Base-by-base conservation (phyloP, 805 yeast genomes). In the Ogataea populi-albae region DNA sequence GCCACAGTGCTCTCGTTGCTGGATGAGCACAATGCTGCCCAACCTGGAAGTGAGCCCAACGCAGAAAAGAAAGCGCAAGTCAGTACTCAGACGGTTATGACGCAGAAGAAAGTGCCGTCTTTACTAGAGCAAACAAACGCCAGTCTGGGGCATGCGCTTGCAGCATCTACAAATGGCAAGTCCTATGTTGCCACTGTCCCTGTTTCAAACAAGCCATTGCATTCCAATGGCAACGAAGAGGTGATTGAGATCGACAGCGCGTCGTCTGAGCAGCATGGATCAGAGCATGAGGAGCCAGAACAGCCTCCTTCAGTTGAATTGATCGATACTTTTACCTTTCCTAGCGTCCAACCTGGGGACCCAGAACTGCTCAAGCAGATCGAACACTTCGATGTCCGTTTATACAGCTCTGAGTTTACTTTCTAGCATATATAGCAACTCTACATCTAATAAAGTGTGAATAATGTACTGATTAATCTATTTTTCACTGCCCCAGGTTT, bases 271-370 rank as follows among this genome's bases (percentile, higher is more conserved):
- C n/a, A n/a, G n/a, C n/a, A n/a, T n/a, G n/a, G n/a, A n/a, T n/a
- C n/a, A n/a, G n/a, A n/a, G n/a, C n/a, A n/a, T n/a, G n/a, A n/a
- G n/a, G n/a, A n/a, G n/a, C n/a, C n/a, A n/a, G n/a, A n/a, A n/a
- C n/a, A n/a, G n/a, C n/a, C n/a, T n/a, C n/a, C n/a, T n/a, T 17
- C 34, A 20, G 23, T 41, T 21, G 53, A 50, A 21, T 42, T 37
- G 7, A 50, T 50, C 20, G 55, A 50, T 11, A 34, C 41, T 6
- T 53, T 52, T 28, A 17, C 29, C 3, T 54, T 54, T 30, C 57
- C 59, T 1, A 48, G 42, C 9, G 51, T 50, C n/a, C 32, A 30
- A 17, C 14, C 18, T 20, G 32, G 33, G 2, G 45, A 46, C 18
- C 18, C 37, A 3, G 41, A 38, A 4, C 4, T 32, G 14, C 35